Evolutionary conservation across 208 protist species (phyloP).

Genomic region (Spongospora subterranea): DNA sequence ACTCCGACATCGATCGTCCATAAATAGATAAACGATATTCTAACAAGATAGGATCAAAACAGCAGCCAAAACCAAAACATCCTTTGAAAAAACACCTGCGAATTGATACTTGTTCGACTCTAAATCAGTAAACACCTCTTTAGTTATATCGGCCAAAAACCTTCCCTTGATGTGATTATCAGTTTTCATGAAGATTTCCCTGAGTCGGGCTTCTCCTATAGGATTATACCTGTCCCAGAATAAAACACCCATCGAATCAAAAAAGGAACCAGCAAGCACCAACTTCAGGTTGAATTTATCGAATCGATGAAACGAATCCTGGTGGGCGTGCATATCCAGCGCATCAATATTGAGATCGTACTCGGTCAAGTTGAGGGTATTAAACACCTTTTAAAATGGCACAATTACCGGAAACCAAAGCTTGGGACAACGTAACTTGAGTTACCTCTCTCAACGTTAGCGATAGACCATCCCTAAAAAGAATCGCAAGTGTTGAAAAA

Average conservation of each 20-base stretch:
- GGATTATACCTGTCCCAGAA: conserved; percentile 75
- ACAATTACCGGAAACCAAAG: background rate
- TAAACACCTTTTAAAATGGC: conserved; percentile 25
- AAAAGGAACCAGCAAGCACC: conserved; percentile 55
- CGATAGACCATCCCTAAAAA: conserved; percentile 64
- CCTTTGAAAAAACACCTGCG: no score
- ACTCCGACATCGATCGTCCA: conserved; percentile 89
- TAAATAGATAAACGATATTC: conserved; percentile 83
- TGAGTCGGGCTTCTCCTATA: conserved; percentile 72
- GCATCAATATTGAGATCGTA: conserved; percentile 68
- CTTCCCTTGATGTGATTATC: conserved; percentile 95
- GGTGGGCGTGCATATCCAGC: conserved; percentile 70
- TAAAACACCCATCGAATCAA: conserved; percentile 93
- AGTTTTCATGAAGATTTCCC: conserved; percentile 96
- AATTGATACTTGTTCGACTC: conserved; percentile 82
- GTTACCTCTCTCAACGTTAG: conserved; percentile 61
- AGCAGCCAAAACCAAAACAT: background rate
- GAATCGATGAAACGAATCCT: conserved; percentile 87
- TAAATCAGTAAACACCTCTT: conserved; percentile 91
- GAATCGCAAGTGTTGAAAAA: background rate
- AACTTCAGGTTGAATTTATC: conserved; percentile 98
- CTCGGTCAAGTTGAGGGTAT: conserved; percentile 62
- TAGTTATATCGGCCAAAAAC: conserved; percentile 94
- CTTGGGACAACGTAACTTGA: background rate
- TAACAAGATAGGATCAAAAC: background rate